Conservation (phyloP, 2,329 filamentous ascomycete genomes). For the Exophiala lecanii-corni region DNA sequence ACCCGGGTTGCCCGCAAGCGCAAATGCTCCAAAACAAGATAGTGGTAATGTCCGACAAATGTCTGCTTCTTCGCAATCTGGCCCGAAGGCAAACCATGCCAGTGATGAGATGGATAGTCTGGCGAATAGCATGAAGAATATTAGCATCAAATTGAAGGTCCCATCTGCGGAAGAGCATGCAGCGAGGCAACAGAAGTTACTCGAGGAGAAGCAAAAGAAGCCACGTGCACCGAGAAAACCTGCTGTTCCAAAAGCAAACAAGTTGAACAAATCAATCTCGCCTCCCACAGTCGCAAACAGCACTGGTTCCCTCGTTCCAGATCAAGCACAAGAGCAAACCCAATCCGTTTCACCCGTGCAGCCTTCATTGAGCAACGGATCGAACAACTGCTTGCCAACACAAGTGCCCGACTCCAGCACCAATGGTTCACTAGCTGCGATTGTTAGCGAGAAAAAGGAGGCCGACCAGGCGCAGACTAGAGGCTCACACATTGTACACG, state of each 20-base stretch:
- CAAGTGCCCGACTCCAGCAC: too few species aligned
- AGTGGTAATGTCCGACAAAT: conserved; percentile 35
- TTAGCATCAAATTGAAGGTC: conserved; percentile 54
- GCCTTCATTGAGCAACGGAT: too few species aligned
- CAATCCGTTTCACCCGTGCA: too few species aligned
- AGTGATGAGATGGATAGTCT: conserved; percentile 45
- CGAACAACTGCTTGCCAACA: too few species aligned
- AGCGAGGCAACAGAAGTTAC: conserved; percentile 37
- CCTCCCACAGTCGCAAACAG: too few species aligned
- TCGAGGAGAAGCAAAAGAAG: conserved; percentile 39
- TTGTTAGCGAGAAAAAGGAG: too few species aligned
- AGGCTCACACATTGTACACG: too few species aligned
- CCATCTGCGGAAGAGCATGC: conserved; percentile 55
- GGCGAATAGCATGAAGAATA: conserved; percentile 49
- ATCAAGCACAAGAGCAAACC: too few species aligned
- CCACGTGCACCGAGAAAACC: conserved; percentile 33
- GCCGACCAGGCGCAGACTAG: too few species aligned
- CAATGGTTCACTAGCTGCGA: too few species aligned
- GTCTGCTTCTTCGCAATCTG: conserved; percentile 37
- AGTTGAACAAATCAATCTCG: conserved; percentile 16
- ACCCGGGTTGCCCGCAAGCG: not conserved
- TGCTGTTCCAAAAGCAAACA: conserved; percentile 24
- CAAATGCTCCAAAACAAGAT: not conserved
- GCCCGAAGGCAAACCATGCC: conserved; percentile 25
- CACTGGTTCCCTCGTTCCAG: too few species aligned